Base-by-base conservation (phyloP, 768 basidiomycete genomes). In the Phylloporus arenicola region DNA sequence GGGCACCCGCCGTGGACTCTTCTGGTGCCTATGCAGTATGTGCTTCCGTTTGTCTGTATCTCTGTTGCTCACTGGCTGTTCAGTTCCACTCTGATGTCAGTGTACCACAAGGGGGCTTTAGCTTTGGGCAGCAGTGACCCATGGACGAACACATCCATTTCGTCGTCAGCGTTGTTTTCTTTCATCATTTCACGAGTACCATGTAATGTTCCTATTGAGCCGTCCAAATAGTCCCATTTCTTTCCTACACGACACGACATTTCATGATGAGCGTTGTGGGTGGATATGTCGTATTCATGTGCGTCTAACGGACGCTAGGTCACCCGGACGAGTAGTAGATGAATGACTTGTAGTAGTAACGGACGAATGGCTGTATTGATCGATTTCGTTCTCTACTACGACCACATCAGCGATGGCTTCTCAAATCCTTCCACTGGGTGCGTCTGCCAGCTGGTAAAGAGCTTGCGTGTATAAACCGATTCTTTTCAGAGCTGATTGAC, bases 91-190 rank as follows among this genome's bases (percentile, higher is more conserved):
- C 84, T 44, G 88, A 88, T 70, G 81, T 91, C 61, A 81, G 79
- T 58, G 91, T 87, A 34, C 94, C 95, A 53, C 88, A 92, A 67
- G 94, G 95, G 54, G 95, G 95, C 13, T 98, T 98, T 81, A 91
- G 82, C 66, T 98, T 98, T 65, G 92, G 87, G 55, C 81, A 83
- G 68, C 76, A 76, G 73, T 74, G 61, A 67, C 54, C 52, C 46
- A 30, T 37, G 34, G 39, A 53, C 45, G 38, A 51, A 44, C 37
- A 22, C 22, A 27, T 27, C n/a, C 10, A 17, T 42, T 27, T n/a
- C 39, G 22, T 39, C 41, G 38, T 35, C 43, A 34, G 27, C 38
- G 34, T 54, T 39, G 34, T 43, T 52, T 50, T 50, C 46, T 48
- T 49, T 53, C 55, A 50, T 52, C 47, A 61, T 64, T 57, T 59